Base-by-base conservation (phyloP, 225 moss, liverwort and hornwort species). In the Bryum argenteum region DNA sequence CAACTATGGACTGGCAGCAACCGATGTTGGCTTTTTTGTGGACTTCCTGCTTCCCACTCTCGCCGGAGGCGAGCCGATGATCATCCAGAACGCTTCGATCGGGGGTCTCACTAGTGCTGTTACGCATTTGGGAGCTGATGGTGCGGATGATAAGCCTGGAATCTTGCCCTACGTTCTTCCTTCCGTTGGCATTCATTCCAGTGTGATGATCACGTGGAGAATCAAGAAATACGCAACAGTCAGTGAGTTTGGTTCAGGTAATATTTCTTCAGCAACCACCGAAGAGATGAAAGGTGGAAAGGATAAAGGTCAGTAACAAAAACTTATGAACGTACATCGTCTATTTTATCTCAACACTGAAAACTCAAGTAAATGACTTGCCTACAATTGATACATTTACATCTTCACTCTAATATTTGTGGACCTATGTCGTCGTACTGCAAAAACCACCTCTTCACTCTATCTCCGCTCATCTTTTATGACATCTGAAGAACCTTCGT, bases 1-100 rank as follows among this genome's bases (percentile, higher is more conserved):
- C 71, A 97, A 94, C 61, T 97, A 97, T 54, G 97, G 91, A 18
- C 86, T 97, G 4, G 97, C 97, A 52, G 97, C 97, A 48, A 92
- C 97, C 28, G 94, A 97, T 65, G 89, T 94, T 18, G 53, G 59
- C 63, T 97, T 97, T 81, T 72, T 86, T 57, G 79, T 88, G 40
- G 94, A 97, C 63, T 97, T 89, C 63, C 88, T 97, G 33, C 72
- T 97, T 47, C 97, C 97, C 17, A 94, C 97, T 18, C 58, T 97
- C 70, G 94, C 77, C 22, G 94, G 97, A 45, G 94, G 94, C 10
- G 66, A 94, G 64, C 97, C 97, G 3, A 97, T 97, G 97, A 97
- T 97, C 67, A 73, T 97, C 57, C 97, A 97, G 61, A 97, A 97
- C 53, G 80, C 94, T 41, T 97, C 94, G 40, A 83, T 97, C 51